A percentile compares a stretch with the other conserved stretches of the same genome.
These are phyloP conservation scores for Carpinus fangiana DNA, from an alignment of 306 rosid genomes.

Conservation along the genomic window DNA sequence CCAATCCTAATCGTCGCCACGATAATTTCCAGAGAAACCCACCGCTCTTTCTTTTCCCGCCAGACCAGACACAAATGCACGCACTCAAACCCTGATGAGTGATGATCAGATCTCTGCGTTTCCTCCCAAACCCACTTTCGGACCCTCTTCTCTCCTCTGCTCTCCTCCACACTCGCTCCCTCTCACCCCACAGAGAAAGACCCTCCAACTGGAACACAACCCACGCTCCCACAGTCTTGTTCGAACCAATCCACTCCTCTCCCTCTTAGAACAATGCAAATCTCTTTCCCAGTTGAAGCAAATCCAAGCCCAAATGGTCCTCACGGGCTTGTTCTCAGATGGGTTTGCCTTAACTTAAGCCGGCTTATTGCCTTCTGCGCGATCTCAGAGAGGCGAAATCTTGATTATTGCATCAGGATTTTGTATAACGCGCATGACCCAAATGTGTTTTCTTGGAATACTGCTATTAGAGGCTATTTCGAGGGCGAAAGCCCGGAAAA, in stretches of 20 bases:
- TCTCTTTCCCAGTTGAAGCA: conserved; percentile 63
- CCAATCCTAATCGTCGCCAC: not conserved
- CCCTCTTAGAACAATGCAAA: conserved; percentile 59
- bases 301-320: conserved; percentile 70
- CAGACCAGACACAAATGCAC: not conserved
- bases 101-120: conserved; percentile 23
- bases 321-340: conserved; percentile 49
- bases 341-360: conserved; percentile 62
- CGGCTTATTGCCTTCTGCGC: conserved; percentile 83
- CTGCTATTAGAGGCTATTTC: conserved; percentile 56
- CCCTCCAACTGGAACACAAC: conserved; percentile 61
- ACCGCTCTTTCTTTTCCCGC: not conserved
- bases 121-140: conserved; percentile 15
- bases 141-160: conserved; percentile 13
- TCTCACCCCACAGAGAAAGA: conserved; percentile 36
- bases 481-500: conserved; percentile 52
- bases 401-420: conserved; percentile 53
- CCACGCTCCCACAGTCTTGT: conserved; percentile 55
- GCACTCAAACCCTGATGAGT: not conserved
- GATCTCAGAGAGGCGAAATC: conserved; percentile 50
- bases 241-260: conserved; percentile 52
- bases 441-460: conserved; percentile 77
- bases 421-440: conserved; percentile 34
- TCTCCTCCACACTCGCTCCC: conserved; percentile 35
- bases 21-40: not conserved